Evolutionary conservation across 768 basidiomycete genomes (phyloP), one percentile per base, ranked within the genome.

Genomic region (Auricularia cornea): DNA sequence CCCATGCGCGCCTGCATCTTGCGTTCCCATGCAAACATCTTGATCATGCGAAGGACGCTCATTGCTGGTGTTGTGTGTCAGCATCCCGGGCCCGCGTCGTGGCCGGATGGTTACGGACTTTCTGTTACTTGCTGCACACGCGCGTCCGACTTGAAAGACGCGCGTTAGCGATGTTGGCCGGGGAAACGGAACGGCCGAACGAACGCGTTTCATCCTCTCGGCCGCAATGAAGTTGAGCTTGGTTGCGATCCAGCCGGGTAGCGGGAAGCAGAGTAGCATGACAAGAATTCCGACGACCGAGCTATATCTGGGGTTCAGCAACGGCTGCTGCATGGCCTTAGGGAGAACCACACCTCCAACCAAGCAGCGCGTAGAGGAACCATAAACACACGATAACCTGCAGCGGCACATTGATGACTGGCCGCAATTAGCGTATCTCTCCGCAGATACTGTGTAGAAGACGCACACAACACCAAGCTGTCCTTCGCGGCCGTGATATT

Each of bases 21-120:
- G 12, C 66, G 79, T 63, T 80, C 78, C 78, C 72, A 75, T 26
- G 74, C 88, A 67, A 90, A 89, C 52, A 89, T 74, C 72, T 90
- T 89, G 69, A 88, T 76, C 83, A 88, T 87, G 20, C 86, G 80
- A 16, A 87, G 71, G 26, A 84, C 81, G 62, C 80, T 80, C 68
- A 85, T 75, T 4, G 77, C 85, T 85, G n/a, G 60, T 3, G 32
- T 11, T 4, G 16, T 28, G 32, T 10, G 29, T 38, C 32, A 20
- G 33, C 8, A 38, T 18, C 16, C 29, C 2, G 3, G 6, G 51
- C 20, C 18, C 4, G 38, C 3, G 29, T 35, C 18, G 3, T 1
- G 6, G 75, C 35, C 63, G 8, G 23, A 28, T n/a, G n/a, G n/a
- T n/a, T n/a, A 70, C 77, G 66, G 68, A 83, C 84, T 77, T 75